phyloP scores from a whole-genome alignment of 306 rosid species.

The Amphicarpaea edgeworthii region DNA sequence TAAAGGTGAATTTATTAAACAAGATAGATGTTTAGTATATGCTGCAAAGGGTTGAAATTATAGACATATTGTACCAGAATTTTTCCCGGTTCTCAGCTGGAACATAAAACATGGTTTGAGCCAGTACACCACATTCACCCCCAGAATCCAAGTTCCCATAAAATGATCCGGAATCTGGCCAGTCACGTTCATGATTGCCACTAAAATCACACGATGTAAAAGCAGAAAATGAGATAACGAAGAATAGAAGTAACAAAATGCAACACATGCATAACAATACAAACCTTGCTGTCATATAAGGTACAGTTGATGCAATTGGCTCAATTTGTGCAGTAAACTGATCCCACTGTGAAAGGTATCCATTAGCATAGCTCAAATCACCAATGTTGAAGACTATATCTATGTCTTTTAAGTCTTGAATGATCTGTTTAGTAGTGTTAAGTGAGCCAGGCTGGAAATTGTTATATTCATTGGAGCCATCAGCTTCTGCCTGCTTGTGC shows the following conservation, averaged over 20 bases:
- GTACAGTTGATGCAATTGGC: conserved; percentile 91
- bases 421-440: conserved; percentile 79
- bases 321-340: conserved; percentile 91
- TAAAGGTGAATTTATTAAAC: conserved; percentile 16
- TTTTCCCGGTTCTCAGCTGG: conserved; percentile 91
- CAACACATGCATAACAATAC: conserved; percentile 8
- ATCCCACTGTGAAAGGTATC: conserved; percentile 97
- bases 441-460: conserved; percentile 86
- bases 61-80: conserved; percentile 65
- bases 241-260: conserved; percentile 11
- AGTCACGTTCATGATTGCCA: conserved; percentile 98
- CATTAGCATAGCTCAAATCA: conserved; percentile 88
- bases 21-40: conserved; percentile 8
- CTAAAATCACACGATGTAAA: conserved; percentile 51
- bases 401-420: conserved; percentile 72
- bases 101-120: conserved; percentile 87
- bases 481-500: conserved; percentile 81
- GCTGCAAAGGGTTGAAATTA: conserved; percentile 29
- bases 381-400: conserved; percentile 96
- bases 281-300: conserved; percentile 94
- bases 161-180: conserved; percentile 90
- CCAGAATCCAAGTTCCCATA: conserved; percentile 87
- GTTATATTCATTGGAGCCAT: conserved; percentile 94
- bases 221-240: conserved; percentile 43
- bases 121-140: conserved; percentile 93